phyloP scores from a whole-genome alignment of 352 stramenopile species.

The Globisporangium sylvaticum region DNA sequence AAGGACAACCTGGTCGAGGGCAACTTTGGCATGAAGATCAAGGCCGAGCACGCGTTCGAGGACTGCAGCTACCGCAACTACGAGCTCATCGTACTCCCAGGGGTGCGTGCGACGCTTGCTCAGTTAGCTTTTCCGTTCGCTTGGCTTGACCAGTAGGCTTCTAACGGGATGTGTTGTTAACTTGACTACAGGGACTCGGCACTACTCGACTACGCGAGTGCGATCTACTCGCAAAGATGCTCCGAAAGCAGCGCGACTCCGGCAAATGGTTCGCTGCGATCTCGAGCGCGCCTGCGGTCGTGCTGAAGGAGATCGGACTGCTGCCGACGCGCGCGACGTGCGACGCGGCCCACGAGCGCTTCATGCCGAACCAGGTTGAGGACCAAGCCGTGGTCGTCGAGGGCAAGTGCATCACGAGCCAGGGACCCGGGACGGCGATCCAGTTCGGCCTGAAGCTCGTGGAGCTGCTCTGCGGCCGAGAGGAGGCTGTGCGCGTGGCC shows the following conservation, averaged over 20 bases:
- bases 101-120: constrained; percentile 27
- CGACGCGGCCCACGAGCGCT: constrained; percentile 29
- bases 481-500: constrained; percentile 35
- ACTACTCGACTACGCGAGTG: constrained; percentile 44
- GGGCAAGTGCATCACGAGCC: constrained; percentile 54
- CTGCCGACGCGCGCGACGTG: constrained; percentile 48
- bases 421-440: constrained; percentile 45
- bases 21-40: constrained; percentile 57
- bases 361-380: constrained; percentile 45
- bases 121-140: background rate
- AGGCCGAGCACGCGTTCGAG: constrained; percentile 59
- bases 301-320: constrained; percentile 44
- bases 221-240: constrained; percentile 58
- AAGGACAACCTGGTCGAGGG: constrained; percentile 61
- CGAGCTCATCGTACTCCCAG: constrained; percentile 70
- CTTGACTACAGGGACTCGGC: constrained; percentile 32
- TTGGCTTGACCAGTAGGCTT: background rate
- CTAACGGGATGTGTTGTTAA: background rate
- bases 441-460: constrained; percentile 53
- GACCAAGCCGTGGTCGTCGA: constrained; percentile 57
- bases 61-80: constrained; percentile 59
- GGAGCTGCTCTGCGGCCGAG: constrained; percentile 42
- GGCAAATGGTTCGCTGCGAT: constrained; percentile 50
- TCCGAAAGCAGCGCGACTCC: constrained; percentile 48
- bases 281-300: constrained; percentile 39